A percentile compares a stretch with the other conserved stretches of the same genome.
These are phyloP conservation scores for Colletotrichum scovillei DNA, from an alignment of 2,329 filamentous ascomycete genomes.

Conservation along the genomic window DNA sequence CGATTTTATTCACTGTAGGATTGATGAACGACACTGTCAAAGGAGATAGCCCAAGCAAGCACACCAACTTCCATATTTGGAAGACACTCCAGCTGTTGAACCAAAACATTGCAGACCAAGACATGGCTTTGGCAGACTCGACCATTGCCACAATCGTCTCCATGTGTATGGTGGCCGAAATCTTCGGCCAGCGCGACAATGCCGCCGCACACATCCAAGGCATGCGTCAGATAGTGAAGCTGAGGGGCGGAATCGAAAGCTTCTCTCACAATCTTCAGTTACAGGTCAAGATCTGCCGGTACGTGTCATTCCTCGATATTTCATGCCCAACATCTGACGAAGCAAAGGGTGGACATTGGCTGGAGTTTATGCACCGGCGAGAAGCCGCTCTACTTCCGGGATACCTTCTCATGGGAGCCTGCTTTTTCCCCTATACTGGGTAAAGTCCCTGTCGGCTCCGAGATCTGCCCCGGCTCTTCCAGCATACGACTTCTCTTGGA, in stretches of 20 bases:
- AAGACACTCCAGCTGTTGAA: constrained; percentile 33
- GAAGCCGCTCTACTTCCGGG: constrained; percentile 39
- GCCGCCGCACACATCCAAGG: constrained; percentile 16
- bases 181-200: constrained; percentile 14
- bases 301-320: constrained; percentile 1
- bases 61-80: constrained; percentile 21
- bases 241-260: constrained; percentile 41
- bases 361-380: constrained; percentile 41
- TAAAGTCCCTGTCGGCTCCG: neutral
- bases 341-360: constrained; percentile 42
- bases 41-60: neutral
- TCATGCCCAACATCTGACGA: neutral
- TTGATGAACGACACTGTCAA: constrained; percentile 32
- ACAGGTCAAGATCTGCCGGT: constrained; percentile 45
- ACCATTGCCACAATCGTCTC: constrained; percentile 29
- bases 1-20: constrained; percentile 41
- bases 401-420: constrained; percentile 12
- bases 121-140: constrained; percentile 35
- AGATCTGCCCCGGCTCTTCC: neutral
- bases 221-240: constrained; percentile 39
- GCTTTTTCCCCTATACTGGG: constrained; percentile 38
- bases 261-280: constrained; percentile 41
- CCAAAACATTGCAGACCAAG: constrained; percentile 1
- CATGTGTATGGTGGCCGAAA: constrained; percentile 20
- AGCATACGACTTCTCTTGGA: constrained; percentile 31